A percentile compares a stretch with the other conserved stretches of the same genome.
phyloP scores from a whole-genome alignment of 768 basidiomycete species.

The Suillus cothurnatus region DNA sequence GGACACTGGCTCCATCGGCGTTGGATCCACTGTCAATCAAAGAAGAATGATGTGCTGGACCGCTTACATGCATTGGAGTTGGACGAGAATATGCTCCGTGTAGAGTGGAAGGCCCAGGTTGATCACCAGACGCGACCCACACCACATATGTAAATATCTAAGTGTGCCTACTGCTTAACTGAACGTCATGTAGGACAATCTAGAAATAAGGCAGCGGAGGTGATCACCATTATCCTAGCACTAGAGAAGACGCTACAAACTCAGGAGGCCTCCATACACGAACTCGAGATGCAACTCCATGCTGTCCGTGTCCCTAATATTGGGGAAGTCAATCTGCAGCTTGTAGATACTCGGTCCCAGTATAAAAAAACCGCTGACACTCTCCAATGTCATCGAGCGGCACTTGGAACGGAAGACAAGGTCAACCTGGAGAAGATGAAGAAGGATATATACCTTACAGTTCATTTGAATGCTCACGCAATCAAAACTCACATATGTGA shows the following conservation, averaged over 20 bases:
- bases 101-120: too few species aligned
- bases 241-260: neutral
- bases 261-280: neutral
- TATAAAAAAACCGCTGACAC: slow-evolving; percentile 9
- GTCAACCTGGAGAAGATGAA: slow-evolving; percentile 9
- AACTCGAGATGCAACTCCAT: neutral
- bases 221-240: neutral
- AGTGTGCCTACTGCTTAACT: too few species aligned
- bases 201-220: too few species aligned
- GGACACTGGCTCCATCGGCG: too few species aligned
- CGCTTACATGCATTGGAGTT: too few species aligned
- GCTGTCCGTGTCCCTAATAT: neutral
- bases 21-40: too few species aligned
- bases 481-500: neutral
- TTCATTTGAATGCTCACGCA: slow-evolving; percentile 13
- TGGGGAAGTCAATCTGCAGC: neutral
- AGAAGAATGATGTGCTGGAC: too few species aligned
- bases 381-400: slow-evolving; percentile 7
- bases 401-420: slow-evolving; percentile 11
- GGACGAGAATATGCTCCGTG: too few species aligned
- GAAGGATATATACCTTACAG: slow-evolving; percentile 12
- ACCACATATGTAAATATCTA: too few species aligned
- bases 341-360: neutral
- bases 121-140: too few species aligned
- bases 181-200: too few species aligned